Base-by-base conservation (phyloP, 805 yeast genomes). In the Lachancea kluyveri region DNA sequence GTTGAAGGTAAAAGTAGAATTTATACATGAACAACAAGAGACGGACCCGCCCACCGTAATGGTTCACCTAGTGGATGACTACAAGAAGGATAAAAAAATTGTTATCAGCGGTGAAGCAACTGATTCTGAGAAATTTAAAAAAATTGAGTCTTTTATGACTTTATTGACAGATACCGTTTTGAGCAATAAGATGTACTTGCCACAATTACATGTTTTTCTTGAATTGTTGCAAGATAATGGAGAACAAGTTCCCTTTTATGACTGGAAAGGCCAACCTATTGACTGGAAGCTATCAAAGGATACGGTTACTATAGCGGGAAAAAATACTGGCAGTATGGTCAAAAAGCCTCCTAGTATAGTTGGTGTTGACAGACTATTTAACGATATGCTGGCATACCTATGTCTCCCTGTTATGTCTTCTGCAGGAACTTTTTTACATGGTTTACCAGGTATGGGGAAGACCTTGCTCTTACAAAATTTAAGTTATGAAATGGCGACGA, bases 371-470 rank as follows among this genome's bases (percentile, higher is more conserved):
- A 45, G 56, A 3, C 46, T 64, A 5, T 43, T 78, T 8, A 56
- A 51, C 0, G 57, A 60, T 4, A 45, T 76, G 8, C 42, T 17
- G 1, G 22, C 33, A 6, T 41, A 40, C 33, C 22, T 52, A 12
- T 35, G 42, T 2, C 30, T 36, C 6, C 54, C 55, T 3, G 17
- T 48, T 3, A 18, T 38, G 8, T 41, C 53, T 8, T 42, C 57
- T 4, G 57, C 5, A 6, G 84, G 90, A 2, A 61, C 76, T 0
- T 58, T 86, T 33, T 47, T 88, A 0, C 69, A 75, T 43, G 97
- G 96, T 0, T 59, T 77, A 14, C 63, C 83, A 1, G 96, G 96
- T 0, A 71, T 85, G 39, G 97, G 97, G 0, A 90, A 90, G 52
- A 63, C 92, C 0, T 57, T 74, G 2, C 39, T 80, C 2, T 48